These are phyloP conservation scores for Bjerkandera adusta DNA, from an alignment of 1,284 basidiomycete genomes.

Conservation along the genomic window DNA sequence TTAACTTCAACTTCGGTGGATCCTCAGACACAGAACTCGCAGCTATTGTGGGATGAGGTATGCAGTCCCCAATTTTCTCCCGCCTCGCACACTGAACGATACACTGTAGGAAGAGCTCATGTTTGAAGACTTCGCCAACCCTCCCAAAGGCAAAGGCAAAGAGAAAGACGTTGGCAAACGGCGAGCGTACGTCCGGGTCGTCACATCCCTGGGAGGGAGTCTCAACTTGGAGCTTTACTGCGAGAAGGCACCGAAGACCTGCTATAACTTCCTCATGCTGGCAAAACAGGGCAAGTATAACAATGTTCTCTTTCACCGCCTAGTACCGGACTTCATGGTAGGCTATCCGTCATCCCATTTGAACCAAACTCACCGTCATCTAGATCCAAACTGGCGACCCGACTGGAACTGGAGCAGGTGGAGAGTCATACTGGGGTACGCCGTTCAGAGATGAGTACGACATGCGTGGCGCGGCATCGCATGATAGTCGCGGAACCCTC, in stretches of 20 bases:
- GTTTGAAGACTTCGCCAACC: conserved; percentile 86
- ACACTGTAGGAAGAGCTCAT: conserved; percentile 76
- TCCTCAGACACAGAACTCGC: conserved; percentile 74
- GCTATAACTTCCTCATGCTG: conserved; percentile 96
- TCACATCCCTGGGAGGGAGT: conserved; percentile 84
- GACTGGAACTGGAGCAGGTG: conserved; percentile 92
- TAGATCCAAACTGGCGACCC: conserved; percentile 96
- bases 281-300: conserved; percentile 91
- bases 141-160: conserved; percentile 78
- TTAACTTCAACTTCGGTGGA: conserved; percentile 92
- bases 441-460: conserved; percentile 94
- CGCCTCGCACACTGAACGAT: neutral
- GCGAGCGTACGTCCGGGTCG: conserved; percentile 87
- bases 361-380: neutral
- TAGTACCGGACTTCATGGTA: conserved; percentile 98
- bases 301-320: conserved; percentile 85
- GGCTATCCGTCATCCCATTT: conserved; percentile 17
- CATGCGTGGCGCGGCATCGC: conserved; percentile 81
- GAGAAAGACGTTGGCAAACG: conserved; percentile 90
- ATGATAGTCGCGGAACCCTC: conserved; percentile 77
- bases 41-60: conserved; percentile 88
- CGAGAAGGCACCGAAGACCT: conserved; percentile 95
- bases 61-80: conserved; percentile 12
- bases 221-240: conserved; percentile 92
- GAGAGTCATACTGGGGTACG: conserved; percentile 92